Conservation (phyloP, 345 rosid species). For the Boechera stricta region DNA sequence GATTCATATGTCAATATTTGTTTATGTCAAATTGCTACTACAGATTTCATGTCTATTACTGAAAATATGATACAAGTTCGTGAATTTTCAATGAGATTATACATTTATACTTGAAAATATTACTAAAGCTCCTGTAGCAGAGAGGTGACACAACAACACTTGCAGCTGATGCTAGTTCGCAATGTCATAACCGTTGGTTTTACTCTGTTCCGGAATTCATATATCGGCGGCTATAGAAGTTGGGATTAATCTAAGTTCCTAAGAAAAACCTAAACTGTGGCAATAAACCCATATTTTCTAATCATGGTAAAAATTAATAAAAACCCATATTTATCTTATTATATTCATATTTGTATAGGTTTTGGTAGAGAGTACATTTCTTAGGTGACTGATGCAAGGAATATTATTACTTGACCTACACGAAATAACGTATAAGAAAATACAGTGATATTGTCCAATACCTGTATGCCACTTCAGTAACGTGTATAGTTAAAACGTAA, state of each 20-base stretch:
- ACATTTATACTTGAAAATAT: background rate
- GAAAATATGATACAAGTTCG: background rate
- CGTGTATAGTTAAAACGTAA: conserved; percentile 15
- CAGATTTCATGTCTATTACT: conserved; percentile 23
- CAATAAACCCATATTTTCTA: background rate
- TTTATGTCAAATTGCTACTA: conserved; percentile 11
- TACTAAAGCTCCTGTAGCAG: background rate
- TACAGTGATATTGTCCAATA: conserved; percentile 34
- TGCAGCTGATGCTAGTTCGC: background rate
- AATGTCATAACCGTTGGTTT: background rate
- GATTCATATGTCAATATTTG: conserved; percentile 25
- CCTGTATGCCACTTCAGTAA: conserved; percentile 36
- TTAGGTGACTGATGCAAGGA: conserved; percentile 29
- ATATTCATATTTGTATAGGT: conserved; percentile 26
- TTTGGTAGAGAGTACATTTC: conserved; percentile 35
- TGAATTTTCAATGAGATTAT: conserved; percentile 2
- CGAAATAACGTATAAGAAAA: conserved; percentile 31
- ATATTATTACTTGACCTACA: conserved; percentile 30
- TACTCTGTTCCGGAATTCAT: background rate
- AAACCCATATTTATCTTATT: background rate
- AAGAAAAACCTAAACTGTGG: background rate
- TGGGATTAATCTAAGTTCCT: background rate
- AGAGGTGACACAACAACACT: background rate
- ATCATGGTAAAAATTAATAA: background rate
- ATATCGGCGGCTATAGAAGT: background rate